phyloP scores from a whole-genome alignment of 2,329 filamentous ascomycete species.

The Colletotrichum tamarilloi region DNA sequence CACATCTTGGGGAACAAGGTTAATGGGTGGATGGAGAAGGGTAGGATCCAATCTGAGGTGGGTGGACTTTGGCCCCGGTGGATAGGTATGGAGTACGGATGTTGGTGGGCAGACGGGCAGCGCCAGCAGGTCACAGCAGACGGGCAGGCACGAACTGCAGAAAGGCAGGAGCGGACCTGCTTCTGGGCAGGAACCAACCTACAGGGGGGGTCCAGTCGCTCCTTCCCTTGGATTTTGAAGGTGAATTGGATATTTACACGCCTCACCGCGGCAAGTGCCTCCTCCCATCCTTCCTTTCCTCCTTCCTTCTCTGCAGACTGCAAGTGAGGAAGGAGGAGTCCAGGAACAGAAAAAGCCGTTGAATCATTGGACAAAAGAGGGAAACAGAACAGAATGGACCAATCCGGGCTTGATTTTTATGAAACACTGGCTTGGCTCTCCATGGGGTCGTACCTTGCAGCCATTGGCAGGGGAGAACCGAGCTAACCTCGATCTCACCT shows the following conservation, averaged over 20 bases:
- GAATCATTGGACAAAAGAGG: constrained; percentile 19
- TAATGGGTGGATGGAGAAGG: constrained; percentile 11
- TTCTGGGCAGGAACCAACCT: background rate
- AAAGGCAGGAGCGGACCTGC: background rate
- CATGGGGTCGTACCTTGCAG: constrained; percentile 30
- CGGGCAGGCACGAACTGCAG: background rate
- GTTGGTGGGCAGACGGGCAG: background rate
- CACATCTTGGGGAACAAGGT: constrained; percentile 17
- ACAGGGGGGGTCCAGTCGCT: constrained; percentile 1
- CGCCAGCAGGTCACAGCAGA: no score
- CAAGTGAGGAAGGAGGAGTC: background rate
- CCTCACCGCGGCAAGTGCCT: background rate
- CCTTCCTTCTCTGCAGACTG: constrained; percentile 5
- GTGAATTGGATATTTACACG: constrained; percentile 18
- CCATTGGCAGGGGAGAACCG: constrained; percentile 9
- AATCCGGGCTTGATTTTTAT: constrained; percentile 25
- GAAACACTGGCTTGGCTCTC: constrained; percentile 31
- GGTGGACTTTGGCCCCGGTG: constrained; percentile 1
- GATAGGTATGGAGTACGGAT: background rate
- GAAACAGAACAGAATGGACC: constrained; percentile 26
- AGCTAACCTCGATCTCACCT: constrained; percentile 13
- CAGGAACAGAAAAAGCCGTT: constrained; percentile 20
- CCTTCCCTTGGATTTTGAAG: constrained; percentile 1
- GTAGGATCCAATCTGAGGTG: background rate
- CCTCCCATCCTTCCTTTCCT: background rate